Percentiles rank a stretch among this genome's conserved stretches.
Evolutionary conservation across 2,329 filamentous ascomycete genomes (phyloP).

Genomic region (Nigrospora oryzae): DNA sequence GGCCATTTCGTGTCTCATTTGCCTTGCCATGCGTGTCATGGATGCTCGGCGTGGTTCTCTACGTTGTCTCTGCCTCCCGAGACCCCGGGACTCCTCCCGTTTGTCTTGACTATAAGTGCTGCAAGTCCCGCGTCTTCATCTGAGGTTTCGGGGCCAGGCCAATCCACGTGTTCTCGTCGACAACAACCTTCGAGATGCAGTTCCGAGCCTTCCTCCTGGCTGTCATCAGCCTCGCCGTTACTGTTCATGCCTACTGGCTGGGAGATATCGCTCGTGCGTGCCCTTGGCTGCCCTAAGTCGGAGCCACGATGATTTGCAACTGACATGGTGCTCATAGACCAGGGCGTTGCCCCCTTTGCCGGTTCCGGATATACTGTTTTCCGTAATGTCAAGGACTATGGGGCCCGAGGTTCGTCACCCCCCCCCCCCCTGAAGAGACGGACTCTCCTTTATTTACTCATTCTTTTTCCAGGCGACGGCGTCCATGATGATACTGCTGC

Average conservation of each 20-base stretch:
- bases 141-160: background rate
- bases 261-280: constrained; percentile 16
- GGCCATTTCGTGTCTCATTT: background rate
- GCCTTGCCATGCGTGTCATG: background rate
- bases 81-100: no score
- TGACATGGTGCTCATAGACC: constrained; percentile 18
- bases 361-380: constrained; percentile 32
- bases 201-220: constrained; percentile 19
- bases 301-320: constrained; percentile 2
- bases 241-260: constrained; percentile 22
- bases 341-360: constrained; percentile 33
- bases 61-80: no score
- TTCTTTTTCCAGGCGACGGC: constrained; percentile 26
- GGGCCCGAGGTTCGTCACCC: constrained; percentile 27
- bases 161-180: background rate
- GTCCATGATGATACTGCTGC: constrained; percentile 36
- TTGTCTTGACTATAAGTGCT: background rate
- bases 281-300: background rate
- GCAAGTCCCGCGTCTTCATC: background rate
- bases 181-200: constrained; percentile 14
- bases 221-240: constrained; percentile 17
- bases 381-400: constrained; percentile 39
- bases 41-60: no score
- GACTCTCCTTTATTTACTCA: background rate
- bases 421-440: background rate